phyloP scores from a whole-genome alignment of 2,329 filamentous ascomycete genomes.

The Myriosclerotinia duriaeana region DNA sequence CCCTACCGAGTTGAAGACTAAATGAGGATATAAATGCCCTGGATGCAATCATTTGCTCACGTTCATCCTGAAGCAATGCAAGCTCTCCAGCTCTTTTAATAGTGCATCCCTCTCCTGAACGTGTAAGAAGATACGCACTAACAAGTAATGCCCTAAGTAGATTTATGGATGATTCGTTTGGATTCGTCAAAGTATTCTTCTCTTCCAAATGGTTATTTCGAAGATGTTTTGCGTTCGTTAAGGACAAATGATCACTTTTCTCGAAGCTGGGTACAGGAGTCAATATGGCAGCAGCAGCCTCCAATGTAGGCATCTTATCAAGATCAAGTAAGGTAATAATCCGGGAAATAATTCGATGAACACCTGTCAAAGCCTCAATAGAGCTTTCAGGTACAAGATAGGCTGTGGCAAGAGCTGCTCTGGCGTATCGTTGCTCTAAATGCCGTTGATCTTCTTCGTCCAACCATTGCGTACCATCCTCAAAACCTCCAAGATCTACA shows the following conservation, averaged over 20 bases:
- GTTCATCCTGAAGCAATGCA: conserved; percentile 59
- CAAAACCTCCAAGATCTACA: conserved; percentile 63
- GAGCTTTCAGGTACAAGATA: conserved; percentile 65
- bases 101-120: conserved; percentile 50
- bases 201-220: conserved; percentile 56
- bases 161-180: conserved; percentile 54
- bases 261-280: conserved; percentile 44
- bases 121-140: conserved; percentile 58
- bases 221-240: conserved; percentile 48
- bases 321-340: conserved; percentile 61
- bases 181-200: conserved; percentile 64
- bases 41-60: conserved; percentile 62
- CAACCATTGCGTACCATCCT: conserved; percentile 53
- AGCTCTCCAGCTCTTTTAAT: conserved; percentile 60
- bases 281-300: conserved; percentile 49
- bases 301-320: conserved; percentile 54
- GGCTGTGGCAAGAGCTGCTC: conserved; percentile 64
- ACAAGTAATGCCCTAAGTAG: conserved; percentile 64
- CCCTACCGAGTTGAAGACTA: conserved; percentile 48
- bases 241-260: conserved; percentile 41
- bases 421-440: conserved; percentile 64
- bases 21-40: conserved; percentile 49
- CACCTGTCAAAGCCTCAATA: conserved; percentile 56
- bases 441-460: conserved; percentile 59
- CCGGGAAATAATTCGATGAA: conserved; percentile 60